A percentile compares a stretch with the other conserved stretches of the same genome.
Evolutionary conservation across 768 basidiomycete species (phyloP).

Genomic region (Ramaria sp.): DNA sequence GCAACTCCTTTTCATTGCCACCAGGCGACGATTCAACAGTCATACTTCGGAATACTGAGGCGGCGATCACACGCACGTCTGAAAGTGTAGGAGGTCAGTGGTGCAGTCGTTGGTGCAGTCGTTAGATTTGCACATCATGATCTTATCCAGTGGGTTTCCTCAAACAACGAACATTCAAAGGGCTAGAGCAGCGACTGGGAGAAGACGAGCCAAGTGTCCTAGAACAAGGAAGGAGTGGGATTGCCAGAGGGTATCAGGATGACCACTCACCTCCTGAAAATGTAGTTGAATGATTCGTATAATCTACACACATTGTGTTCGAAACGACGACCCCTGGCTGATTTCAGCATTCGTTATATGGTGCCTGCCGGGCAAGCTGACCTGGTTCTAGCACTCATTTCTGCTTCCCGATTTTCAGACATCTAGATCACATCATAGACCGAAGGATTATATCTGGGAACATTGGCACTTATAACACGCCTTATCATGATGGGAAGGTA

Average conservation of each 20-base stretch:
- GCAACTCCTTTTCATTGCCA: background rate
- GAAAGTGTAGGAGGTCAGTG: constrained; percentile 65
- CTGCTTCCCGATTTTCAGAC: too few species aligned
- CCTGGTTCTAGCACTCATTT: too few species aligned
- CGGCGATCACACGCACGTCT: constrained; percentile 38
- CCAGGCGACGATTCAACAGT: constrained; percentile 30
- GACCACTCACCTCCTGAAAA: constrained; percentile 16
- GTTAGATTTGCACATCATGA: background rate
- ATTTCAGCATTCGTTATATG: too few species aligned
- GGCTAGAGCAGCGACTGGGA: constrained; percentile 69
- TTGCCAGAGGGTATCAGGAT: constrained; percentile 79
- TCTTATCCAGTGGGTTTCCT: constrained; percentile 51
- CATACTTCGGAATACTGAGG: constrained; percentile 54
- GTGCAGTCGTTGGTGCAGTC: too few species aligned
- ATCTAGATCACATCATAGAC: too few species aligned
- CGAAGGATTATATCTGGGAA: too few species aligned
- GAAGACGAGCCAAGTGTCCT: constrained; percentile 70
- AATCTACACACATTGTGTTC: too few species aligned
- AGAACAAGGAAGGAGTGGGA: constrained; percentile 84
- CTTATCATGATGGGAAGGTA: too few species aligned
- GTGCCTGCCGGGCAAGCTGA: too few species aligned
- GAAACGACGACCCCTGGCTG: too few species aligned
- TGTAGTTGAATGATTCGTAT: too few species aligned
- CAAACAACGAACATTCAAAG: constrained; percentile 63
- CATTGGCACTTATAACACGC: too few species aligned